A percentile compares a stretch with the other conserved stretches of the same genome.
phyloP scores from a whole-genome alignment of 352 stramenopile species.

The Phytophthora ramorum region DNA sequence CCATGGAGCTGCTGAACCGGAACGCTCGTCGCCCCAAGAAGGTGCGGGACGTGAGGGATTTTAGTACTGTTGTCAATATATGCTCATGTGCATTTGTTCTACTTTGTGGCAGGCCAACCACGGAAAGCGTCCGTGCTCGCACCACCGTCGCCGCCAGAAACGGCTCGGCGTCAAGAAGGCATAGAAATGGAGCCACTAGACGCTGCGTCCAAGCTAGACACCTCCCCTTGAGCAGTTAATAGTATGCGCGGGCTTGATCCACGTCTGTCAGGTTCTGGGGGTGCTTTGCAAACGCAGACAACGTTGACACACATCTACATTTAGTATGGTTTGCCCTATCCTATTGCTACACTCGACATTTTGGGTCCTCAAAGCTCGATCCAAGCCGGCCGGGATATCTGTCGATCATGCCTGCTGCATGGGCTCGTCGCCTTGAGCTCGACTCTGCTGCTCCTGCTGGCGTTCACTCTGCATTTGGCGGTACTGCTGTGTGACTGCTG shows the following conservation, averaged over 20 bases:
- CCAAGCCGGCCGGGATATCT: slow-evolving; percentile 10
- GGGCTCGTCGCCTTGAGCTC: slow-evolving; percentile 47
- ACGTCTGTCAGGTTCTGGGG: slow-evolving; percentile 4
- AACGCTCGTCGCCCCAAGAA: slow-evolving; percentile 88
- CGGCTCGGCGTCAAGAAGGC: slow-evolving; percentile 62
- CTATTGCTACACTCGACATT: slow-evolving; percentile 50
- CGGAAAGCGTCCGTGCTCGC: slow-evolving; percentile 87
- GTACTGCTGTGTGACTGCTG: slow-evolving; percentile 89
- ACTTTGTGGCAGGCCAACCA: slow-evolving; percentile 70
- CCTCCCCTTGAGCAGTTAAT: slow-evolving; percentile 21
- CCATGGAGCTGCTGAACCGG: slow-evolving; percentile 85
- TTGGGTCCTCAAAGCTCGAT: slow-evolving; percentile 23
- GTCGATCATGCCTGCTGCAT: slow-evolving; percentile 44
- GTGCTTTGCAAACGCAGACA: not conserved
- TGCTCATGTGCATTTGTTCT: slow-evolving; percentile 4
- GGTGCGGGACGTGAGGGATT: slow-evolving; percentile 28
- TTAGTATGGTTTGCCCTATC: slow-evolving; percentile 41
- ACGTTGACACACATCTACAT: slow-evolving; percentile 51
- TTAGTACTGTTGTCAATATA: not conserved
- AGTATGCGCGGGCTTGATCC: slow-evolving; percentile 26
- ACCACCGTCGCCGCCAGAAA: slow-evolving; percentile 82
- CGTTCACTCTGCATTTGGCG: slow-evolving; percentile 78
- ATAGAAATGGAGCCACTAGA: slow-evolving; percentile 9
- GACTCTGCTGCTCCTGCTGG: slow-evolving; percentile 41
- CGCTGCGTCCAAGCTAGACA: slow-evolving; percentile 14